phyloP scores from a whole-genome alignment of 441 rosid genomes.

The Croton laevigatus region DNA sequence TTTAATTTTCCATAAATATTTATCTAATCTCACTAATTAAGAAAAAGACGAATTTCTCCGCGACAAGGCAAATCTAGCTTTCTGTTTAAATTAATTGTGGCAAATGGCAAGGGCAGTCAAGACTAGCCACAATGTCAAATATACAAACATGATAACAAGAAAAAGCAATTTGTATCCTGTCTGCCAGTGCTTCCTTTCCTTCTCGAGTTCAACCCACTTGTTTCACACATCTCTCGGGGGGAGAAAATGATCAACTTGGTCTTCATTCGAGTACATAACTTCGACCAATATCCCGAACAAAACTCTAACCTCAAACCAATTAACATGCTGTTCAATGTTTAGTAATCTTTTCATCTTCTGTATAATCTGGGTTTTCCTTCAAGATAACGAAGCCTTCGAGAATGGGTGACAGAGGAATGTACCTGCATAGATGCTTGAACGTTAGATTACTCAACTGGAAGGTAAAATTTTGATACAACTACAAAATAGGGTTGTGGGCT shows the following conservation, averaged over 20 bases:
- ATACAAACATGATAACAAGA: no score
- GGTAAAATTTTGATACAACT: background rate
- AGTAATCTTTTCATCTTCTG: slow-evolving; percentile 46
- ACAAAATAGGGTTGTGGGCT: background rate
- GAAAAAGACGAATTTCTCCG: no score
- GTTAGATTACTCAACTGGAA: slow-evolving; percentile 9
- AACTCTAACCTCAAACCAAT: background rate
- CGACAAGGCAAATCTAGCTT: no score
- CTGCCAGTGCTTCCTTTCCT: background rate
- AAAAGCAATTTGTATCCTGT: no score
- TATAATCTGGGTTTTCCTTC: slow-evolving; percentile 76
- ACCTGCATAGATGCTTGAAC: slow-evolving; percentile 39
- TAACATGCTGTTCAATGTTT: slow-evolving; percentile 13
- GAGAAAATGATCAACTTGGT: background rate
- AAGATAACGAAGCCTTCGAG: slow-evolving; percentile 89
- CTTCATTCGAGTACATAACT: background rate
- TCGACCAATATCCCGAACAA: background rate
- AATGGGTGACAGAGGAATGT: slow-evolving; percentile 81
- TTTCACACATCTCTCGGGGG: background rate
- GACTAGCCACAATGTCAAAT: no score
- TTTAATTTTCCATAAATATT: no score
- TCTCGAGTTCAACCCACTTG: background rate
- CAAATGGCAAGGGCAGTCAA: no score
- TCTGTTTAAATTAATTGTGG: no score
- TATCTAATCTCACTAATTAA: no score